Evolutionary conservation across 257 asterid genomes (phyloP).

Genomic region (Solanum sejunctum): DNA sequence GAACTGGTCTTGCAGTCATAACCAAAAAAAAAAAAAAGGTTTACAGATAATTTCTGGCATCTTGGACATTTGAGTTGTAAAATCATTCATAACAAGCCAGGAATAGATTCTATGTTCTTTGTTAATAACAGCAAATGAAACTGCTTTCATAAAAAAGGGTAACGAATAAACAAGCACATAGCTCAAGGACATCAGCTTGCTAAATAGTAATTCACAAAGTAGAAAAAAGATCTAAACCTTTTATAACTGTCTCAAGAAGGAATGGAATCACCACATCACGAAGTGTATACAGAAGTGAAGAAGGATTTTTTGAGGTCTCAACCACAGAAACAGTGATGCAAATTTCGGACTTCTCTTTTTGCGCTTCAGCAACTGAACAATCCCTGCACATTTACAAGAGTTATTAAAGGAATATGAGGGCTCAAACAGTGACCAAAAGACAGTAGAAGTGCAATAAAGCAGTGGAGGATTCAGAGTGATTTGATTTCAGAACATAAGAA

Average conservation of each 20-base stretch:
- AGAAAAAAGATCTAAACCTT: constrained; percentile 38
- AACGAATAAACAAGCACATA: neutral
- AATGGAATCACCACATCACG: constrained; percentile 58
- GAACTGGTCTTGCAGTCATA: neutral
- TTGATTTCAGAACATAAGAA: neutral
- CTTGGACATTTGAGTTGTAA: too few relatives aligned
- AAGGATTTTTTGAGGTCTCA: constrained; percentile 16
- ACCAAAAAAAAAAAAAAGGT: too few relatives aligned
- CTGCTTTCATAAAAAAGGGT: neutral
- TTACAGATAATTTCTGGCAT: too few relatives aligned
- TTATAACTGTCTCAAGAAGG: constrained; percentile 64
- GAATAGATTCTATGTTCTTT: neutral
- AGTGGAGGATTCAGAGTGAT: neutral
- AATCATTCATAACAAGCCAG: neutral
- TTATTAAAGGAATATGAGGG: constrained; percentile 10
- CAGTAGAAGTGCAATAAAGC: neutral
- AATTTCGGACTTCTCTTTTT: constrained; percentile 13
- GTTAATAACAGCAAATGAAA: neutral
- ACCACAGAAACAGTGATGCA: constrained; percentile 53
- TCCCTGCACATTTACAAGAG: constrained; percentile 29
- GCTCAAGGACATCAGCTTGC: neutral
- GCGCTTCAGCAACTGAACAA: constrained; percentile 37
- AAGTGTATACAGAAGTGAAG: constrained; percentile 26
- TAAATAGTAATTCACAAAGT: neutral
- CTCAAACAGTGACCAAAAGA: neutral